A percentile compares a stretch with the other conserved stretches of the same genome.
phyloP scores from a whole-genome alignment of 805 yeast species.

The Pichia scutulata region DNA sequence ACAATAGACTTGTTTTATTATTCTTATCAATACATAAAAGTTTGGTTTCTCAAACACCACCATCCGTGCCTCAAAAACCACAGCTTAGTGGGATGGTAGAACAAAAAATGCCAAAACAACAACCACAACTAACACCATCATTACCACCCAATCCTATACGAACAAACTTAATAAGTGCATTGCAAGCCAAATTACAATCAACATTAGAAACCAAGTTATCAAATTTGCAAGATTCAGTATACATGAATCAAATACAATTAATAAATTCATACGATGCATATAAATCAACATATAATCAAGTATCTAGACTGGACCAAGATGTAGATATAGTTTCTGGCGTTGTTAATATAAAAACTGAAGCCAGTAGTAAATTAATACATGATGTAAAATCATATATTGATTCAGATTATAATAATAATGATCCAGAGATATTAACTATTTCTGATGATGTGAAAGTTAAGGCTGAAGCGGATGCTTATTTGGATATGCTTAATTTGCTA shows the following conservation, averaged over 20 bases:
- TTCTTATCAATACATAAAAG: constrained; percentile 6
- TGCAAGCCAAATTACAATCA: background rate
- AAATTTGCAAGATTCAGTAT: background rate
- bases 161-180: background rate
- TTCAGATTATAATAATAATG: constrained; percentile 4
- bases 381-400: background rate
- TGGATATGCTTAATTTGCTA: background rate
- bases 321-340: background rate
- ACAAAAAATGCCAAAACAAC: background rate
- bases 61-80: constrained; percentile 1
- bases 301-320: background rate
- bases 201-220: background rate
- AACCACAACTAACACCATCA: constrained; percentile 15
- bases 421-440: background rate
- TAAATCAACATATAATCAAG: constrained; percentile 13
- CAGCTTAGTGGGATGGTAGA: background rate
- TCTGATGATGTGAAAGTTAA: background rate
- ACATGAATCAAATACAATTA: constrained; percentile 6
- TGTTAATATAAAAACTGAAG: constrained; percentile 9
- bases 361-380: constrained; percentile 47
- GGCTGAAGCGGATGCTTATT: background rate
- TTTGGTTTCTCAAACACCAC: background rate
- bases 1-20: constrained; percentile 24
- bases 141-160: constrained; percentile 24
- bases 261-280: constrained; percentile 15